Percentiles rank a stretch among this genome's conserved stretches.
Evolutionary conservation across 2,329 filamentous ascomycete genomes (phyloP).

Genomic region (Colletotrichum zoysiae): DNA sequence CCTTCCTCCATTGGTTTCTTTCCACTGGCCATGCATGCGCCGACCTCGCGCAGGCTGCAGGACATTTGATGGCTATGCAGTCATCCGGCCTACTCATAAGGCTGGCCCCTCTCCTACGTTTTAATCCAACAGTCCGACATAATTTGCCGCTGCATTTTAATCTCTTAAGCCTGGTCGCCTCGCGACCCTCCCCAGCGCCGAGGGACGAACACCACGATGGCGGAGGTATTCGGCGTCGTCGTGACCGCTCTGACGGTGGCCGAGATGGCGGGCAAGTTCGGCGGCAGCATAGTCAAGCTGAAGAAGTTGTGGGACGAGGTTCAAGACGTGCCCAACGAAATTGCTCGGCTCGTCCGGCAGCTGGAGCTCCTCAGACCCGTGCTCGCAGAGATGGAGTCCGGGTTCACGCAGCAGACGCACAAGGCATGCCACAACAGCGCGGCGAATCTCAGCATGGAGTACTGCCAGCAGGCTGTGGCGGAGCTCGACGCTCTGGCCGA

Average conservation of each 20-base stretch:
- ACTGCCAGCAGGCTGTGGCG: slow-evolving; percentile 9
- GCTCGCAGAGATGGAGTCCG: slow-evolving; percentile 3
- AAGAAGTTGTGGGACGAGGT: slow-evolving; percentile 34
- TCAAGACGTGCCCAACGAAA: slow-evolving; percentile 29
- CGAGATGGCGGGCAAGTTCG: slow-evolving; percentile 25
- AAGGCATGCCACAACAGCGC: background rate
- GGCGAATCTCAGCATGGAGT: too few species aligned
- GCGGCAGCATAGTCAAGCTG: slow-evolving; percentile 21
- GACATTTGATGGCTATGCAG: slow-evolving; percentile 12
- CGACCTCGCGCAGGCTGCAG: background rate
- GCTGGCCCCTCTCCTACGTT: background rate
- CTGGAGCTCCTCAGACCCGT: slow-evolving; percentile 12
- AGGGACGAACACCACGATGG: slow-evolving; percentile 10
- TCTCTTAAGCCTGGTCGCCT: background rate
- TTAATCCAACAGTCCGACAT: background rate
- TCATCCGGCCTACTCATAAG: background rate
- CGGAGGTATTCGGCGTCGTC: slow-evolving; percentile 29
- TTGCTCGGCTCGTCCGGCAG: slow-evolving; percentile 9
- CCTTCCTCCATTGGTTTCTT: background rate
- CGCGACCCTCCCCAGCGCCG: background rate
- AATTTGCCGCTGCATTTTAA: background rate
- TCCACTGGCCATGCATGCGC: background rate
- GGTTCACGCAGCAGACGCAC: background rate
- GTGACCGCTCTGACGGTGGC: slow-evolving; percentile 31
- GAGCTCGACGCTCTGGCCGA: slow-evolving; percentile 1